These are phyloP conservation scores for Pleoardoris graminearum DNA, from an alignment of 2,329 filamentous ascomycete genomes.

Conservation along the genomic window DNA sequence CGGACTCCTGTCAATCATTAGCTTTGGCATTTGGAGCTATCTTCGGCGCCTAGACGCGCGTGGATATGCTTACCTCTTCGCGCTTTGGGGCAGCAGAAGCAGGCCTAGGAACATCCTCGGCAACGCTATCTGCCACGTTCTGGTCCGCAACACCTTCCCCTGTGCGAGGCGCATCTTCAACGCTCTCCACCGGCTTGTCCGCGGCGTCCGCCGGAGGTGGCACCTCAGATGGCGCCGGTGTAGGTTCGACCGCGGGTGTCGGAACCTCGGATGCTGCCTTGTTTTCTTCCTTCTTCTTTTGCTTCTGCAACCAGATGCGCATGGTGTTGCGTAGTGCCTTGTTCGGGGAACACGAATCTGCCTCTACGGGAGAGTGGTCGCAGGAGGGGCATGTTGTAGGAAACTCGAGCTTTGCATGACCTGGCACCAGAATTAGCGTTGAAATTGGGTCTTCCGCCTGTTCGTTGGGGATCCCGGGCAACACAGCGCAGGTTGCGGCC, in stretches of 20 bases:
- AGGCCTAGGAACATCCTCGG: background rate
- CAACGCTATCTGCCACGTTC: background rate
- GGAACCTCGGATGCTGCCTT: conserved; percentile 37
- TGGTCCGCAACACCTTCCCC: background rate
- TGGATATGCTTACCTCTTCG: conserved; percentile 33
- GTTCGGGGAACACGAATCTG: conserved; percentile 83
- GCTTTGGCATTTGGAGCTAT: conserved; percentile 21
- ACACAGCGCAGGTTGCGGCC: too few relatives aligned
- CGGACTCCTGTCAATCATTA: conserved; percentile 10
- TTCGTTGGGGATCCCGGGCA: too few relatives aligned
- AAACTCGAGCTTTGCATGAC: conserved; percentile 56
- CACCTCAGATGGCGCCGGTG: conserved; percentile 25
- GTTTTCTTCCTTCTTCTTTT: conserved; percentile 62
- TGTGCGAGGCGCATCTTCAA: conserved; percentile 23
- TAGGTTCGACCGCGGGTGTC: conserved; percentile 29
- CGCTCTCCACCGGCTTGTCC: conserved; percentile 35
- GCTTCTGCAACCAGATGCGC: conserved; percentile 88
- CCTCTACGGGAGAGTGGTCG: conserved; percentile 84
- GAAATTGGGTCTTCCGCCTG: too few relatives aligned
- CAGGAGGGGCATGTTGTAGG: conserved; percentile 88
- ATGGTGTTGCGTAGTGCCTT: conserved; percentile 92
- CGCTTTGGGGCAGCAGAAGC: conserved; percentile 1
- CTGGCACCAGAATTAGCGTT: conserved; percentile 21
- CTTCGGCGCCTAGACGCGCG: conserved; percentile 6
- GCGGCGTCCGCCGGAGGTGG: conserved; percentile 22